phyloP scores from a whole-genome alignment of 306 rosid genomes.

The barrel medic (Medicago truncatula) region MtrunA17r5.0-ANR NC_053044.1:25508001-25508500 shows the following conservation, averaged over 20 bases:
- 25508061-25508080: background rate
- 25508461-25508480: background rate
- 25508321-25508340: background rate
- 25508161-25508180: too few relatives aligned
- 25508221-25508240: background rate
- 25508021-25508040: background rate
- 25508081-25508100: background rate
- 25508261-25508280: background rate
- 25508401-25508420: background rate
- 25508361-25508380: too few relatives aligned
- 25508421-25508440: background rate
- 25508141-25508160: too few relatives aligned
- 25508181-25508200: background rate
- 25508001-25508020: conserved; percentile 13
- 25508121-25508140: too few relatives aligned
- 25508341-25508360: background rate
- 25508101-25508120: too few relatives aligned
- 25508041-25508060: background rate
- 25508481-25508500: background rate
- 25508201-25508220: background rate
- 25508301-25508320: background rate
- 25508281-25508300: background rate
- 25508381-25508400: too few relatives aligned
- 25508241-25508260: too few relatives aligned
- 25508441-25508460: background rate